Evolutionary conservation across 768 basidiomycete species (phyloP).

Genomic region (Phylloporus rhodoxanthus): DNA sequence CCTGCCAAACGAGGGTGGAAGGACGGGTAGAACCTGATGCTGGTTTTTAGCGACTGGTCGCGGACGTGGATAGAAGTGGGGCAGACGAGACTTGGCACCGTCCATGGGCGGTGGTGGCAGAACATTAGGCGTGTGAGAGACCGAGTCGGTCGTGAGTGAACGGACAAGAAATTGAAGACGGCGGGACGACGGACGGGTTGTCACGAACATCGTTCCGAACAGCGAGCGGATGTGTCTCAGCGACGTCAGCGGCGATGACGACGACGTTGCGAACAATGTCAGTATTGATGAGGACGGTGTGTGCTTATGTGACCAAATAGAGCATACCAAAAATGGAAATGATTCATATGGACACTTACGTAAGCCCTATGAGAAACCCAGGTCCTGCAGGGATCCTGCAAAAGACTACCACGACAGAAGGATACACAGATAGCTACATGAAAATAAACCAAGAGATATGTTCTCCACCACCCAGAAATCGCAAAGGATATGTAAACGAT

Average conservation of each 20-base stretch:
- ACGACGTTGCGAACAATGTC: neutral
- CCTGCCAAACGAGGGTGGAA: slow-evolving; percentile 69
- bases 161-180: slow-evolving; percentile 17
- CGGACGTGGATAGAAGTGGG: slow-evolving; percentile 40
- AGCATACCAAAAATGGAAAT: neutral
- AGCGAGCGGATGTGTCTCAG: slow-evolving; percentile 10
- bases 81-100: slow-evolving; percentile 24
- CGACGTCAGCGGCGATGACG: slow-evolving; percentile 4
- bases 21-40: slow-evolving; percentile 39
- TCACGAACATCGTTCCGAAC: slow-evolving; percentile 23
- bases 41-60: slow-evolving; percentile 28
- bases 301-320: too few relatives aligned
- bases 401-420: neutral
- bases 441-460: slow-evolving; percentile 6
- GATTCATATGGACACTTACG: neutral
- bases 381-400: slow-evolving; percentile 12
- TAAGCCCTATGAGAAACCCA: slow-evolving; percentile 3
- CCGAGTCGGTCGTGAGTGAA: slow-evolving; percentile 24
- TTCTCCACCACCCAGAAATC: slow-evolving; percentile 14
- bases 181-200: slow-evolving; percentile 9
- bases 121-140: slow-evolving; percentile 22
- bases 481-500: slow-evolving; percentile 11
- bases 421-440: slow-evolving; percentile 4
- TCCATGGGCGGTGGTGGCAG: slow-evolving; percentile 29
- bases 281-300: neutral